A percentile compares a stretch with the other conserved stretches of the same genome.
These are phyloP conservation scores for Trichoderma guizhouense DNA, from an alignment of 2,329 filamentous ascomycete genomes.

Conservation along the genomic window DNA sequence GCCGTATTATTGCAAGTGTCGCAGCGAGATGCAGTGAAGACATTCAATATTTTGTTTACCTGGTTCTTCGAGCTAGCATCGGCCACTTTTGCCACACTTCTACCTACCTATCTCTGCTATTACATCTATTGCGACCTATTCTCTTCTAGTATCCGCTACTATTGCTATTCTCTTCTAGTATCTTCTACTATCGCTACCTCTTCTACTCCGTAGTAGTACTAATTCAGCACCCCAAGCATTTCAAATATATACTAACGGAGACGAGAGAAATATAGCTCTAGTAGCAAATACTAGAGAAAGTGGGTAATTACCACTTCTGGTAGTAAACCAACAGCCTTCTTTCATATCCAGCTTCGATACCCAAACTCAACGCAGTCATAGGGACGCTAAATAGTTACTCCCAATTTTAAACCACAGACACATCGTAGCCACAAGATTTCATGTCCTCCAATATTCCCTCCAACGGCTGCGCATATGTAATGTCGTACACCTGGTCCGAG, in stretches of 20 bases:
- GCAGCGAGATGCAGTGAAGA: neutral
- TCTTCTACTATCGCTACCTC: neutral
- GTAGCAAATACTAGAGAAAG: too few species aligned
- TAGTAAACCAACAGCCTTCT: neutral
- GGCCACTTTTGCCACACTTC: neutral
- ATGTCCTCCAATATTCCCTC: neutral
- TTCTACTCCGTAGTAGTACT: neutral
- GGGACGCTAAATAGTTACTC: neutral
- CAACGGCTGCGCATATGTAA: slow-evolving; percentile 11
- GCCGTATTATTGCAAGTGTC: neutral
- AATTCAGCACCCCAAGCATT: too few species aligned
- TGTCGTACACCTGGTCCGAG: neutral
- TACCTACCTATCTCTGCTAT: neutral
- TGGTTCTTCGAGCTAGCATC: neutral
- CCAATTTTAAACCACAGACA: neutral
- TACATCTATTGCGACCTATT: neutral
- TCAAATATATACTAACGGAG: too few species aligned
- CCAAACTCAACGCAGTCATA: neutral
- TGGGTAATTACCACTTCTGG: too few species aligned
- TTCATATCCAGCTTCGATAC: neutral
- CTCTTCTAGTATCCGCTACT: neutral
- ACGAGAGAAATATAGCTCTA: too few species aligned
- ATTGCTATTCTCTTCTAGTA: neutral
- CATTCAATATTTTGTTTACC: neutral
- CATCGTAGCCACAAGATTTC: neutral